Evolutionary conservation across 108 stramenopile species (phyloP), one percentile per base, ranked within the genome.

Genomic region (Skeletonema potamos): DNA sequence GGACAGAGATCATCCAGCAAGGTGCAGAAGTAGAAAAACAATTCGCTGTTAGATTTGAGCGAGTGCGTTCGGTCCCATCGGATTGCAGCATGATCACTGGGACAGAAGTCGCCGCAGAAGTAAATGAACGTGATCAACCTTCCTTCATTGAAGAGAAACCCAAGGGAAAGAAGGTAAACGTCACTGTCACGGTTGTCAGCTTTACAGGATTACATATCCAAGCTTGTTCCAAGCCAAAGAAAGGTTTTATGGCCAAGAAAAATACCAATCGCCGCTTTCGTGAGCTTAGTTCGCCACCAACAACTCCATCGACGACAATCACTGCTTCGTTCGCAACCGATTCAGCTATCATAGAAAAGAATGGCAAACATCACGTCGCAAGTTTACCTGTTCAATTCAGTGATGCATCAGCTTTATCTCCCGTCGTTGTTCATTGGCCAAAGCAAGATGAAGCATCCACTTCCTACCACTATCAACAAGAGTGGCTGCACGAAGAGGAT

Each of bases 181-280:
- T 59, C 33, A 59, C 58, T n/a, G 30, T 59, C 58, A 30, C 58
- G 17, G 58, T 59, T 6, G 17, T 59, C 18, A 59, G 58, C 58
- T 28, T 59, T 34, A 8, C 58, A 33, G 58, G 58, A 20, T 8
- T 59, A 18, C 33, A 33, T 9, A 34, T 59, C 58, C 29, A 59
- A 34, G 58, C 30, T 34, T 17, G 58, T 34, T 30, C 58, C 58
- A 30, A 30, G 28, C 29, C 18, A 7, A 59, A 59, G 30, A 26
- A 29, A 24, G 28, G 28, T 20, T 33, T 59, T n/a, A 59, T 41
- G 39, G 3, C 39, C 1, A 41, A 8, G 17, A 59, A 33, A 34
- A 59, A 33, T 2, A 22, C 33, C 30, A 59, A n/a, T n/a, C n/a
- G 58, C 58, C 30, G 20, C 30, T 27, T 33, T 34, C 58, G 58